These are phyloP conservation scores for Apiotrichum akiyoshidainum DNA, from an alignment of 1,284 basidiomycete species.

Conservation along the genomic window DNA sequence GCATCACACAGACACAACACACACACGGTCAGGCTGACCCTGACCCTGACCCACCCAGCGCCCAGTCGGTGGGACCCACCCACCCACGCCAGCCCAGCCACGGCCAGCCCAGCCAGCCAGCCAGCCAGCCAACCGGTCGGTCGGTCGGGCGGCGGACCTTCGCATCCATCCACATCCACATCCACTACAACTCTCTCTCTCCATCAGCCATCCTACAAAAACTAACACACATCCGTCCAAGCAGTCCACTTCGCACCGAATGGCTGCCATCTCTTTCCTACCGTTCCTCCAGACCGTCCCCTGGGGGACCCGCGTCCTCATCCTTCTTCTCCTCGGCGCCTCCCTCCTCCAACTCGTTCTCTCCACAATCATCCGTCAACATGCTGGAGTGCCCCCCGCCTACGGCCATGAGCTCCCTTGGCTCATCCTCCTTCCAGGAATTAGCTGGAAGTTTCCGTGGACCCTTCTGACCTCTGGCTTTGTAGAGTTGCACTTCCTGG, in stretches of 20 bases:
- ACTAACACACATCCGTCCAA: background rate
- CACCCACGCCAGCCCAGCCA: too few relatives aligned
- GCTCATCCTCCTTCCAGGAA: slow-evolving; percentile 79
- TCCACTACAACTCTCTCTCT: too few relatives aligned
- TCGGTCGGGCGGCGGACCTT: too few relatives aligned
- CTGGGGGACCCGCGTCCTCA: slow-evolving; percentile 68
- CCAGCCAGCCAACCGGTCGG: too few relatives aligned
- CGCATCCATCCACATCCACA: too few relatives aligned
- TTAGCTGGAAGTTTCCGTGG: slow-evolving; percentile 85
- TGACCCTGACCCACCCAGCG: too few relatives aligned
- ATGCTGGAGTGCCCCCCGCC: slow-evolving; percentile 2
- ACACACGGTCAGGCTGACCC: too few relatives aligned
- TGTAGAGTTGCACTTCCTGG: slow-evolving; percentile 77
- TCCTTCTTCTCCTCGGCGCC: slow-evolving; percentile 62
- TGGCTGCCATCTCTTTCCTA: slow-evolving; percentile 49
- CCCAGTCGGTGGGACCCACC: too few relatives aligned
- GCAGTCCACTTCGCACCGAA: slow-evolving; percentile 12
- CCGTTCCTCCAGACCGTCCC: slow-evolving; percentile 50
- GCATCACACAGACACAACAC: too few relatives aligned
- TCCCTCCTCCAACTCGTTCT: slow-evolving; percentile 64
- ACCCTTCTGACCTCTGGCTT: slow-evolving; percentile 81
- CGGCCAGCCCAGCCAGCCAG: too few relatives aligned
- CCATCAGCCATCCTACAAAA: too few relatives aligned
- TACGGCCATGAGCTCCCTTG: slow-evolving; percentile 60
- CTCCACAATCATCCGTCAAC: slow-evolving; percentile 11